phyloP scores from a whole-genome alignment of 2,329 filamentous ascomycete species.

The Hypoxylon sp. region DNA sequence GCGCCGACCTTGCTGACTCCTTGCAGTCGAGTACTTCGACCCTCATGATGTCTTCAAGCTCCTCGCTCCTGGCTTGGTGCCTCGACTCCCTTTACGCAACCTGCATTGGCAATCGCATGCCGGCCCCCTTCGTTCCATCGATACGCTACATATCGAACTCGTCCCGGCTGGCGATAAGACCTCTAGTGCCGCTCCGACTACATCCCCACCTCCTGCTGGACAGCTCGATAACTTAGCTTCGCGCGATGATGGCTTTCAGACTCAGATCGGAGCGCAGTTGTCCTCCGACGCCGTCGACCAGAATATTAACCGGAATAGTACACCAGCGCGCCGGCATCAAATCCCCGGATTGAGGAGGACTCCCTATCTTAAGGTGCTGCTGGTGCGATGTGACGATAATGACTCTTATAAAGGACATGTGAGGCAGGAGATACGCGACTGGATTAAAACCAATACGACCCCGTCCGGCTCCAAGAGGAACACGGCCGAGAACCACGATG shows the following conservation, averaged over 20 bases:
- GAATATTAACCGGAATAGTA: slow-evolving; percentile 53
- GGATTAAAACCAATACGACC: slow-evolving; percentile 83
- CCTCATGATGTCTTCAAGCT: slow-evolving; percentile 89
- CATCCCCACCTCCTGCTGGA: slow-evolving; percentile 53
- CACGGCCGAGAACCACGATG: slow-evolving; percentile 92
- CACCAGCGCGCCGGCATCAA: slow-evolving; percentile 80
- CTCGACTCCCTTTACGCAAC: slow-evolving; percentile 87
- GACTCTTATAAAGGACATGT: slow-evolving; percentile 89
- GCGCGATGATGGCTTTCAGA: slow-evolving; percentile 72
- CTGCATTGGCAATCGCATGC: slow-evolving; percentile 97
- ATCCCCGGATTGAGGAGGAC: slow-evolving; percentile 94
- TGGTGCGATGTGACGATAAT: slow-evolving; percentile 94
- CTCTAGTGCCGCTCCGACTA: slow-evolving; percentile 52
- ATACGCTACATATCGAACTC: slow-evolving; percentile 90
- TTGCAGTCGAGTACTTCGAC: slow-evolving; percentile 92
- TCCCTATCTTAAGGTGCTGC: slow-evolving; percentile 90
- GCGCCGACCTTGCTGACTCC: slow-evolving; percentile 34
- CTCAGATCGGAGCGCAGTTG: slow-evolving; percentile 58
- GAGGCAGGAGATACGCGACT: slow-evolving; percentile 84
- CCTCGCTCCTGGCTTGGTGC: slow-evolving; percentile 80
- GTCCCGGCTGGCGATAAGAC: slow-evolving; percentile 69
- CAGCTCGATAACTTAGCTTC: slow-evolving; percentile 50
- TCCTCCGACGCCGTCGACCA: slow-evolving; percentile 57
- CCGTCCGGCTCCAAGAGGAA: slow-evolving; percentile 71
- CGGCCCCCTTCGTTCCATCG: slow-evolving; percentile 91